phyloP scores from a whole-genome alignment of 768 basidiomycete species.

The Suillus spraguei region DNA sequence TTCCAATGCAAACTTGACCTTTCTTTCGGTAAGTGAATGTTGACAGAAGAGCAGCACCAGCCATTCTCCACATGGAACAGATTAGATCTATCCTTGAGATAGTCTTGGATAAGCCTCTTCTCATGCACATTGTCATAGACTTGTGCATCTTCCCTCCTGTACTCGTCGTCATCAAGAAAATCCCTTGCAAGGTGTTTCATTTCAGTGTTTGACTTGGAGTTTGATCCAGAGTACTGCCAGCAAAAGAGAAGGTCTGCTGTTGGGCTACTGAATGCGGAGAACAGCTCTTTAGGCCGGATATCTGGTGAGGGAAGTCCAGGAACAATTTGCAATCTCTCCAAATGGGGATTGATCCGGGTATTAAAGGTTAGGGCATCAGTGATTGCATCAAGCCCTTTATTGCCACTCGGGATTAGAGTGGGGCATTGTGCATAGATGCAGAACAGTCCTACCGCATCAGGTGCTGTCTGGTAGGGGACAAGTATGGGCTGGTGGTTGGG shows the following conservation, averaged over 20 bases:
- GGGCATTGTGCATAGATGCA: conserved; percentile 2
- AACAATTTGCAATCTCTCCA: not conserved
- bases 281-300: not conserved
- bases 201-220: conserved; percentile 28
- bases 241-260: conserved; percentile 29
- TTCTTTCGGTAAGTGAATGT: conserved; percentile 13
- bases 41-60: conserved; percentile 9
- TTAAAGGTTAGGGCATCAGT: conserved; percentile 9
- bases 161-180: conserved; percentile 25
- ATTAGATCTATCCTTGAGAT: not conserved
- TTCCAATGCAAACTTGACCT: not conserved
- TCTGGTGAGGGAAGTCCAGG: not conserved
- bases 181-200: conserved; percentile 28
- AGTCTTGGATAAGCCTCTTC: not conserved
- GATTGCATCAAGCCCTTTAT: not conserved
- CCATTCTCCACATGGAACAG: conserved; percentile 8
- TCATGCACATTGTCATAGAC: conserved; percentile 16
- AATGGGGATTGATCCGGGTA: not conserved
- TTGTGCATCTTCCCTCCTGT: conserved; percentile 20
- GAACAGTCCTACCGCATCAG: no score
- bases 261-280: conserved; percentile 22
- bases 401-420: not conserved
- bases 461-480: no score
- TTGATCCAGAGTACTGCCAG: conserved; percentile 34
- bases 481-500: no score